Base-by-base conservation (phyloP, 208 protist species). In the Crithidia sp. region DNA sequence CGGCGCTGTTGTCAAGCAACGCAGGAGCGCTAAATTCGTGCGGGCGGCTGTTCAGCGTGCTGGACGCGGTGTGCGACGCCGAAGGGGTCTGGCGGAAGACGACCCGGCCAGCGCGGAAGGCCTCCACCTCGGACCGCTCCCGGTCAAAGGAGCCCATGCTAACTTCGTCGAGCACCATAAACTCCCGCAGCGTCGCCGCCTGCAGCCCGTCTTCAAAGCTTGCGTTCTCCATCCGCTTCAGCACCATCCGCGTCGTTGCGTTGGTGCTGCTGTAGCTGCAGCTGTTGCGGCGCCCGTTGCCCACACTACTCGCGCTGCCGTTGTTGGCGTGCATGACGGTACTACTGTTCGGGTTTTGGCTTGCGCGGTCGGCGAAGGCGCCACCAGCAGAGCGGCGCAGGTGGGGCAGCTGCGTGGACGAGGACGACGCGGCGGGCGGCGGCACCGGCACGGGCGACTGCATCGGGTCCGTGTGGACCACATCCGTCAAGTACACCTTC, bases 91-190 rank as follows among this genome's bases (percentile, higher is more conserved):
- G 17, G 12, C 59, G 73, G 17, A 77, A 77, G 4, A 47, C 56
- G 12, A 62, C 73, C 0, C 58, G 63, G 5, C 73, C 73, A 2
- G 16, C 13, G 56, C 65, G 63, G 28, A 77, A 77, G 10, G 64
- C 64, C 17, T 77, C 73, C 37, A 60, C 45, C 63, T 77, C 73
- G 5, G 60, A 45, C 5, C 58, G 73, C 19, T 77, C 73, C 7
- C 64, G 58, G 7, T 61, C 37, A 13, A 62, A 50, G 53, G 47
- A 59, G 5, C 73, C 65, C 63, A 74, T 78, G 56, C 89, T 80
- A 4, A 99, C 72, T 78, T 99, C 96, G 54, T 96, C 89, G 2
- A 99, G 79, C 5, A 99, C 73, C 52, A 90, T 91, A 19, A 98
- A 84, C 71, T 98, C 95, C 2, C 94, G 79, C 43, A 98, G 76